Evolutionary conservation across 2,329 filamentous ascomycete species (phyloP).

Genomic region (Neofusicoccum ribis): DNA sequence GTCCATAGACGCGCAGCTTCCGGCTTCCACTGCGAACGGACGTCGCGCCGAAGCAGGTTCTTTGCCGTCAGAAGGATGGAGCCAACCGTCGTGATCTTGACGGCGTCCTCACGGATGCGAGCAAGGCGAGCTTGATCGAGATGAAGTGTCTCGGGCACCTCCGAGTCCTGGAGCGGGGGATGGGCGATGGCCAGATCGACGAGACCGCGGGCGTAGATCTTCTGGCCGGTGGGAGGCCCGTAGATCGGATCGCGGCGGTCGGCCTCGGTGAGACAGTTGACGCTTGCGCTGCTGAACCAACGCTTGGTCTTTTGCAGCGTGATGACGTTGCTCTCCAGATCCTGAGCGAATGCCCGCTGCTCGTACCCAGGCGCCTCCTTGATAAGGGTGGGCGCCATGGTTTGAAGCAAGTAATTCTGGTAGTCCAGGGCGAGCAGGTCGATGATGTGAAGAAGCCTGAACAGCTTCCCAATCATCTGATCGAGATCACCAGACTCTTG

Average conservation of each 20-base stretch:
- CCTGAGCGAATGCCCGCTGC: constrained; percentile 67
- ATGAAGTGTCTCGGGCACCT: constrained; percentile 71
- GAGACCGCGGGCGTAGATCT: constrained; percentile 74
- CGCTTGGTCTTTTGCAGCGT: constrained; percentile 61
- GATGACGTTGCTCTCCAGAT: constrained; percentile 58
- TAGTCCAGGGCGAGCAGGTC: constrained; percentile 79
- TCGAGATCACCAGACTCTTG: constrained; percentile 49
- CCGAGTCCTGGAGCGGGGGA: constrained; percentile 53
- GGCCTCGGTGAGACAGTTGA: constrained; percentile 65
- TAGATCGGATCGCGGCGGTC: constrained; percentile 68
- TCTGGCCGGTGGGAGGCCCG: constrained; percentile 65
- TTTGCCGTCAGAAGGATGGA: constrained; percentile 78
- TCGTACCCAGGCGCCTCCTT: constrained; percentile 73
- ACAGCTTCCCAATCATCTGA: constrained; percentile 72
- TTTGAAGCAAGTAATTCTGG: constrained; percentile 75
- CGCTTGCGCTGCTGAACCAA: constrained; percentile 66
- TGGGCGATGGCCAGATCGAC: constrained; percentile 73
- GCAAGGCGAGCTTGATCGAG: constrained; percentile 67
- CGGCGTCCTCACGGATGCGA: constrained; percentile 56
- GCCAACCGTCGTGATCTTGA: constrained; percentile 70
- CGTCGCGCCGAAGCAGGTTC: constrained; percentile 79
- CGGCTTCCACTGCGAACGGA: constrained; percentile 73
- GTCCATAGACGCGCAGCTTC: constrained; percentile 71
- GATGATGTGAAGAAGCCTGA: constrained; percentile 73
- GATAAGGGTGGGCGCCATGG: constrained; percentile 70